Percentiles rank a stretch among this genome's conserved stretches.
Evolutionary conservation across 1,284 basidiomycete species (phyloP).

Genomic region (Apiotrichum siamense): DNA sequence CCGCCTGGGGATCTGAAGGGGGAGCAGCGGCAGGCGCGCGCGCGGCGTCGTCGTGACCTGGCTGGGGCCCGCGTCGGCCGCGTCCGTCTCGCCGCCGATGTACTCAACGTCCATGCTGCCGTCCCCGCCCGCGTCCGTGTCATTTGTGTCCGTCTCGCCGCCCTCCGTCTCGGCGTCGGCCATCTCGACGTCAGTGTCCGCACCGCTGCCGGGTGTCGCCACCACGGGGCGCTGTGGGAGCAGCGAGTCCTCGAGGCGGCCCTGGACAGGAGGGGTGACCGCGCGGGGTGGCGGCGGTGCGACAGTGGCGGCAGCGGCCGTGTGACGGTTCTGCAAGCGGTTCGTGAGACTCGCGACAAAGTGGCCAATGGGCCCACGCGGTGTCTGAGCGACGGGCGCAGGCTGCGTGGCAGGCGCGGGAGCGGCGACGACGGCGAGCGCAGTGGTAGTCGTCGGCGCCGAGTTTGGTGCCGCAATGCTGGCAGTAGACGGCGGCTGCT

Average conservation of each 20-base stretch:
- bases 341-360: slow-evolving; percentile 2
- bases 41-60: slow-evolving; percentile 34
- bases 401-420: not conserved
- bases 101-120: slow-evolving; percentile 18
- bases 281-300: not conserved
- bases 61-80: slow-evolving; percentile 1
- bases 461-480: too few relatives aligned
- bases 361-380: slow-evolving; percentile 1
- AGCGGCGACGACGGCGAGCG: not conserved
- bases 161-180: slow-evolving; percentile 40
- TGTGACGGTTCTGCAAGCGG: slow-evolving; percentile 3
- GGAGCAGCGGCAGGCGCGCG: slow-evolving; percentile 28
- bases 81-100: not conserved
- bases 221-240: not conserved
- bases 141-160: slow-evolving; percentile 30
- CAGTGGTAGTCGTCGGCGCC: too few relatives aligned
- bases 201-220: slow-evolving; percentile 1
- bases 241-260: too few relatives aligned
- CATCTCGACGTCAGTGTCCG: slow-evolving; percentile 44
- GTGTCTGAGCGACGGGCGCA: not conserved
- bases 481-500: too few relatives aligned
- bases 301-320: not conserved
- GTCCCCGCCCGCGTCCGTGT: slow-evolving; percentile 35
- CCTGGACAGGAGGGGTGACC: too few relatives aligned
- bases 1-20: slow-evolving; percentile 30